Conservation (phyloP, 2,329 filamentous ascomycete genomes). For the Nectriaceae sp. region DNA sequence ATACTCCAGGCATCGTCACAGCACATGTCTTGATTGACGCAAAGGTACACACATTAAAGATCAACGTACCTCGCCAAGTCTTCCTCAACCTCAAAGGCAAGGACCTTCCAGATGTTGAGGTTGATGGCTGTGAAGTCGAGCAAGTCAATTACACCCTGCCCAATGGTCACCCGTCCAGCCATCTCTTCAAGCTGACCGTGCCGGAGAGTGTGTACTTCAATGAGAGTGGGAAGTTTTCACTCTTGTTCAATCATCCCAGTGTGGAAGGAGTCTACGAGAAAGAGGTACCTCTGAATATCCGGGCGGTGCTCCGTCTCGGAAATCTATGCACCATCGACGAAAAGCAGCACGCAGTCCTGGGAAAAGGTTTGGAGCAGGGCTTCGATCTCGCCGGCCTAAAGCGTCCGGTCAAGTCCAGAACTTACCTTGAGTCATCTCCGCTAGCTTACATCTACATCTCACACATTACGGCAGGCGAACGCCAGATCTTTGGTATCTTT, state of each 20-base stretch:
- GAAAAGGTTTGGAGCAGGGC: constrained; percentile 88
- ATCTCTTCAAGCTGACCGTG: constrained; percentile 93
- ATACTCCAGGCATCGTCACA: constrained; percentile 81
- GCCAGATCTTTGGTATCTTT: constrained; percentile 92
- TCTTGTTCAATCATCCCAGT: constrained; percentile 87
- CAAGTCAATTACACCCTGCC: constrained; percentile 92
- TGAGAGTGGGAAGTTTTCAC: constrained; percentile 78
- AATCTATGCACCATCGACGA: constrained; percentile 94
- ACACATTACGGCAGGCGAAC: constrained; percentile 86
- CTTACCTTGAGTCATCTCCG: constrained; percentile 74
- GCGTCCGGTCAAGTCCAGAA: constrained; percentile 60
- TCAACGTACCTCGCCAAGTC: constrained; percentile 85
- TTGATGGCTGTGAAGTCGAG: constrained; percentile 84
- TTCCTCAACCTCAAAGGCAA: constrained; percentile 90
- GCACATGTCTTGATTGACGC: constrained; percentile 92
- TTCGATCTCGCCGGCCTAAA: constrained; percentile 83
- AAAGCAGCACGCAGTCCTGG: constrained; percentile 83
- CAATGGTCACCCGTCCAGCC: constrained; percentile 90
- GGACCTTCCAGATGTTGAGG: constrained; percentile 84
- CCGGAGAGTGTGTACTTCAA: constrained; percentile 84
- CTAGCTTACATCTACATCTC: constrained; percentile 90
- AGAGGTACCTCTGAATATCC: constrained; percentile 81
- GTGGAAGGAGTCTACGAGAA: constrained; percentile 98
- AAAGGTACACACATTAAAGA: constrained; percentile 84
- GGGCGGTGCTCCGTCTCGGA: constrained; percentile 86